phyloP scores from a whole-genome alignment of 306 rosid genomes.

The Cicer cuneatum region DNA sequence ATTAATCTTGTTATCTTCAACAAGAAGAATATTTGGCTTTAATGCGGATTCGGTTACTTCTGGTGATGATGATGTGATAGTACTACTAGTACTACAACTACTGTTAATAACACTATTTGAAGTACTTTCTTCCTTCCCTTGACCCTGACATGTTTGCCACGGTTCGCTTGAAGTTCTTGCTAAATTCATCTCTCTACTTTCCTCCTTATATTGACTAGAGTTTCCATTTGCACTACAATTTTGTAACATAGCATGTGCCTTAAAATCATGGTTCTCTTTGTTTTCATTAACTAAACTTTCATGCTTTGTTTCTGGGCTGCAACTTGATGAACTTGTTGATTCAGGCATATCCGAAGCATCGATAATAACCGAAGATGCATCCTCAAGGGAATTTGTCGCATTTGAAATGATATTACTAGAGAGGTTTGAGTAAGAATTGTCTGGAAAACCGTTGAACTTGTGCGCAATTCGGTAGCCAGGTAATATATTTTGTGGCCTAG shows the following conservation, averaged over 20 bases:
- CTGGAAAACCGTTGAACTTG: conserved; percentile 62
- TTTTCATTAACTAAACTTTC: conserved; percentile 41
- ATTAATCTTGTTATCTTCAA: conserved; percentile 91
- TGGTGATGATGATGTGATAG: conserved; percentile 25
- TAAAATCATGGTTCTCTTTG: conserved; percentile 39
- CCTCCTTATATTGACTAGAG: conserved; percentile 45
- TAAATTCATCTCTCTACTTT: conserved; percentile 41
- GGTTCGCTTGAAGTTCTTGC: conserved; percentile 46
- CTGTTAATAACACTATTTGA: conserved; percentile 41
- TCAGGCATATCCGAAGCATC: conserved; percentile 53
- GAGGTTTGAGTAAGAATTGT: conserved; percentile 51
- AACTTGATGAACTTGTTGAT: conserved; percentile 54
- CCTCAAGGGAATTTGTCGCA: conserved; percentile 53
- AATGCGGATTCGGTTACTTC: conserved; percentile 48
- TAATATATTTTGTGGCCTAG: conserved; percentile 59
- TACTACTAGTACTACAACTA: conserved; percentile 12
- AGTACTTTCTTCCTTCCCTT: conserved; percentile 51
- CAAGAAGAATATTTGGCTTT: conserved; percentile 83
- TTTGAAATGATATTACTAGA: conserved; percentile 41
- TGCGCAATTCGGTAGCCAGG: conserved; percentile 55
- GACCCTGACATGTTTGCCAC: conserved; percentile 47
- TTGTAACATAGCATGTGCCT: conserved; percentile 41
- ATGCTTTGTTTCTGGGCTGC: conserved; percentile 37
- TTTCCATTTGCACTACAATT: conserved; percentile 47
- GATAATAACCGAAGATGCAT: conserved; percentile 47